Base-by-base conservation (phyloP, 768 basidiomycete genomes). In the Mycena amicta region DNA sequence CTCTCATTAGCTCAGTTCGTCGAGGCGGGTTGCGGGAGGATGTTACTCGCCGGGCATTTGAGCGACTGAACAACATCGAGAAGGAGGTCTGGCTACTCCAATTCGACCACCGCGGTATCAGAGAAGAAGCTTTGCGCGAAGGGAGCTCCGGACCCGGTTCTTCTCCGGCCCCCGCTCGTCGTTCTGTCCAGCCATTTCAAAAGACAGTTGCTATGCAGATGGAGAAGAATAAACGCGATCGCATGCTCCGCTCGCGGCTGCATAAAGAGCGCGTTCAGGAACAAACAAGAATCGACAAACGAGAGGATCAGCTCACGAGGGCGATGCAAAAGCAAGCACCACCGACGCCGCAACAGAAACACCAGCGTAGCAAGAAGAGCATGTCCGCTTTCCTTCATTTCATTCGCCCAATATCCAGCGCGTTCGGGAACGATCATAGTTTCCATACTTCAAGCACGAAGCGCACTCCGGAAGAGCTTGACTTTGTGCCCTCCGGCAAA, bases 391-490 rank as follows among this genome's bases (percentile, higher is more conserved):
- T 93, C 71, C 81, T 93, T 74, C 88, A 86, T 65, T 80, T 93
- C 74, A 93, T 93, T 87, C 83, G 92, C n/a, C 92, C 92, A 2
- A 86, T 93, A 52, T 94, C 92, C 16, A 92, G 85, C 59, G 92
- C 92, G 2, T 93, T 93, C 67, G 85, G 85, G 20, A 83, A 87
- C 45, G 87, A 89, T 20, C 41, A 43, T 50, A 77, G 80, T 26
- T 71, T 79, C 18, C 75, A 78, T 25, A 54, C 75, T 4, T 66
- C 76, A n/a, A 68, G 70, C 3, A 49, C 75, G 59, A 87, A 83
- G 70, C 83, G 80, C 57, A 88, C 88, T 1, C 79, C 89, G 1
- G 81, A 83, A 0, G 90, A 94, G 65, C 75, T 94, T 52, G 90
- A 93, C 68, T 93, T 93, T 65, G 63, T 74, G 5, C 80, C 90